Base-by-base conservation (phyloP, 495 filamentous ascomycete genomes). In the Tuber aestivum region DNA sequence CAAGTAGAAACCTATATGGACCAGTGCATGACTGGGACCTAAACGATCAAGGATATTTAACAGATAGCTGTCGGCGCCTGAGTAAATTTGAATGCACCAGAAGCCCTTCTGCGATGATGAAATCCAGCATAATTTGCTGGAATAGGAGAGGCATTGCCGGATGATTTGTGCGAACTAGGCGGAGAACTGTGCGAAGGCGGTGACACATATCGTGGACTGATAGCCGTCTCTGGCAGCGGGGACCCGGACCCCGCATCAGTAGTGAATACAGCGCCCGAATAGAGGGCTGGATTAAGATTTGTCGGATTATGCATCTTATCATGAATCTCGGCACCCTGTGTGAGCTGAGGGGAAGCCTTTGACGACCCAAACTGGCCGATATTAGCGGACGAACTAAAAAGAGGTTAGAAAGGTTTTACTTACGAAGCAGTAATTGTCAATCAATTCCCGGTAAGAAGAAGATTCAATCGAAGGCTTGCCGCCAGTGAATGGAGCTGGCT, bases 361-460 rank as follows among this genome's bases (percentile, higher is more conserved):
- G 84, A 79, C 42, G 88, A 86, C 23, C 87, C 87, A 85, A 85
- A 89, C 88, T 89, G 74, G 69, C 76, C 70, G 32, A 74, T 45
- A 76, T 77, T 80, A 80, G 78, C 32, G 72, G 41, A 12, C 44
- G 18, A 41, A 75, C 45, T 69, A 45, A 35, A n/a, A 32, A 45
- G 20, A 69, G 41, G 41, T 69, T 74, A 79, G 56, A 82, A 78
- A 44, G 40, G 41, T 68, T 41, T 83, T 86, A 96, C 94, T 89
- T 93, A 97, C 94, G 88, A 97, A 97, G 87, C 95, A 99, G 86
- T 97, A 99, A 85, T 96, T 97, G 87, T 97, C 92, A 81, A 99
- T 89, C 75, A 99, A 87, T 84, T 99, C 95, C 83, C 94, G 91
- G 84, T 98, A 97, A 72, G 93, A 92, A 56, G 91, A 89, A 38